Conservation (phyloP, 2,329 filamentous ascomycete species). For the Lecanicillium sp. region DNA sequence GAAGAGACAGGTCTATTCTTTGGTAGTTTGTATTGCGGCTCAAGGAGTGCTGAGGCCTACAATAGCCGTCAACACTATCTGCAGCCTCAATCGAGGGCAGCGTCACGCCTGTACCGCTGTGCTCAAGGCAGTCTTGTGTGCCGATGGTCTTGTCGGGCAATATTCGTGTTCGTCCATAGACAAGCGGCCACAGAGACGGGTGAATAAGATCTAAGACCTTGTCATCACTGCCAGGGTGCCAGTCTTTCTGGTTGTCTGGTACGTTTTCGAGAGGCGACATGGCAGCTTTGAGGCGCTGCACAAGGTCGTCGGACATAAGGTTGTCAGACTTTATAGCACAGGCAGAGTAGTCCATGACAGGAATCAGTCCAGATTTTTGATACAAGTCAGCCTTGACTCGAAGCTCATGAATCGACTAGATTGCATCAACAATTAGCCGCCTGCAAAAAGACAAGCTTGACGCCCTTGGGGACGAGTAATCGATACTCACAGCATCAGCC, state of each 20-base stretch:
- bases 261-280: conserved; percentile 45
- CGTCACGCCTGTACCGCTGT: conserved; percentile 28
- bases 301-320: conserved; percentile 15
- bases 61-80: neutral
- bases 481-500: conserved; percentile 24
- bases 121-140: conserved; percentile 30
- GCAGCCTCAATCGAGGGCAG: conserved; percentile 18
- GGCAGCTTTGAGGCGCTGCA: conserved; percentile 34
- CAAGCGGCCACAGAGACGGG: conserved; percentile 56
- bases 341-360: conserved; percentile 27
- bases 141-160: conserved; percentile 26
- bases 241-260: conserved; percentile 47
- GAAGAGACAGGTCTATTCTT: conserved; percentile 21
- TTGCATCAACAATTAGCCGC: neutral
- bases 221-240: conserved; percentile 51
- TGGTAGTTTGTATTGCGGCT: neutral
- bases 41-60: neutral
- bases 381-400: conserved; percentile 28
- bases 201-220: conserved; percentile 58
- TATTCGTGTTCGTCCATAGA: conserved; percentile 42
- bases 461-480: no score
- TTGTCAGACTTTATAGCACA: conserved; percentile 31
- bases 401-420: conserved; percentile 29
- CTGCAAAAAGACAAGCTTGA: neutral
- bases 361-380: conserved; percentile 27